phyloP scores from a whole-genome alignment of 2,329 filamentous ascomycete genomes.

The Penicillium hordei region DNA sequence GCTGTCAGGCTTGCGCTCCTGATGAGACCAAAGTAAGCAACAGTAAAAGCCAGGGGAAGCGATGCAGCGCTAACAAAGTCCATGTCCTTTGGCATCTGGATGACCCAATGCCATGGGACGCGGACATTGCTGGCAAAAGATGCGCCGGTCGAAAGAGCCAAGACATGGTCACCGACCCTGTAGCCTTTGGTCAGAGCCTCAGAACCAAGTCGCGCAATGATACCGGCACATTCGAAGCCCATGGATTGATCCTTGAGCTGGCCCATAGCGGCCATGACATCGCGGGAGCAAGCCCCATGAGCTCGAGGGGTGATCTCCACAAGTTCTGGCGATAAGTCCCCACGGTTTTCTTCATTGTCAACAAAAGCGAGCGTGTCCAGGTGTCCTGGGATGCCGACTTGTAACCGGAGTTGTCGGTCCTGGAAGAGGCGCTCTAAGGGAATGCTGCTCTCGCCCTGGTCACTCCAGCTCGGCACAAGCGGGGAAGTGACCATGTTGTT shows the following conservation, averaged over 20 bases:
- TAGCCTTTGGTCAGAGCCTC: background rate
- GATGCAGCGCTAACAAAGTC: background rate
- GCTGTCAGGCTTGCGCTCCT: too few species aligned
- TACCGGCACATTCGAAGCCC: background rate
- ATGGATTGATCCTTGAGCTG: background rate
- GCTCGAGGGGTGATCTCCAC: background rate
- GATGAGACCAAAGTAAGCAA: background rate
- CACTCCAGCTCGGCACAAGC: background rate
- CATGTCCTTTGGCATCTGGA: too few species aligned
- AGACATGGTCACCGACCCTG: background rate
- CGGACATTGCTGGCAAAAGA: background rate
- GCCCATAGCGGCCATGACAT: background rate
- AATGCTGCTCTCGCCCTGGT: background rate
- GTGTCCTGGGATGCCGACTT: background rate
- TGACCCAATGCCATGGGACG: background rate
- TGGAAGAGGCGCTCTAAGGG: background rate
- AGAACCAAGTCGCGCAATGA: background rate
- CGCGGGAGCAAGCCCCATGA: background rate
- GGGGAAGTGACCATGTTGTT: background rate
- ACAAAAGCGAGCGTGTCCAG: slow-evolving; percentile 2
- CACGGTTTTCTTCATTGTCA: background rate
- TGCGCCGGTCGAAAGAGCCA: background rate
- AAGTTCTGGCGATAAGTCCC: too few species aligned
- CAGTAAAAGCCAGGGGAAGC: background rate
- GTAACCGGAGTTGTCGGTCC: background rate